Conservation (phyloP, 1,284 basidiomycete genomes). For the Austroboletus sp. region DNA sequence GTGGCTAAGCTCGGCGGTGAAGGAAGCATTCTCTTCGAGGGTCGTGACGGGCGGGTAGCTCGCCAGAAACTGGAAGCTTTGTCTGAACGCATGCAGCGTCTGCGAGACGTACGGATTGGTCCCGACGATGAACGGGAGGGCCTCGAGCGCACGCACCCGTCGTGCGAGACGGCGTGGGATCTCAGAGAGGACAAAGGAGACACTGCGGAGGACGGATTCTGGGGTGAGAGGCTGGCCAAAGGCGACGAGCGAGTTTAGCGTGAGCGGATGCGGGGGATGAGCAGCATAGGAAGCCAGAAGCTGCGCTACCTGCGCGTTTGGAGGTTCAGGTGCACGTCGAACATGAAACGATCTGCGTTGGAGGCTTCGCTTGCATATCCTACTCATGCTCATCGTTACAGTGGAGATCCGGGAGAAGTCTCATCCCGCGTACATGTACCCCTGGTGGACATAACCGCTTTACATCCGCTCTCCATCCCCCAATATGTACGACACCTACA, state of each 20-base stretch:
- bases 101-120: constrained; percentile 82
- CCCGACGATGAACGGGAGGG: constrained; percentile 79
- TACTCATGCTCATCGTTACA: constrained; percentile 8
- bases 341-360: constrained; percentile 20
- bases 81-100: constrained; percentile 66
- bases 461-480: no score
- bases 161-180: constrained; percentile 68
- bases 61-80: constrained; percentile 69
- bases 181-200: constrained; percentile 62
- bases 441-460: no score
- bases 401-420: not conserved
- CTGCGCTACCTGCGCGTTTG: constrained; percentile 23
- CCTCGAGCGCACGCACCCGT: constrained; percentile 63
- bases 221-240: constrained; percentile 64
- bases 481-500: not conserved
- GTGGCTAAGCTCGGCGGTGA: constrained; percentile 60
- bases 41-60: constrained; percentile 61
- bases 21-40: constrained; percentile 64
- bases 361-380: constrained; percentile 6
- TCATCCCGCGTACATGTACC: no score
- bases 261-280: constrained; percentile 45
- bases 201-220: constrained; percentile 64
- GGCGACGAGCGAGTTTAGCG: constrained; percentile 62
- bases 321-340: constrained; percentile 27
- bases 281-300: constrained; percentile 31